These are phyloP conservation scores for Lodderomyces oxycetoniae DNA, from an alignment of 1,139 yeast genomes.

Conservation along the genomic window DNA sequence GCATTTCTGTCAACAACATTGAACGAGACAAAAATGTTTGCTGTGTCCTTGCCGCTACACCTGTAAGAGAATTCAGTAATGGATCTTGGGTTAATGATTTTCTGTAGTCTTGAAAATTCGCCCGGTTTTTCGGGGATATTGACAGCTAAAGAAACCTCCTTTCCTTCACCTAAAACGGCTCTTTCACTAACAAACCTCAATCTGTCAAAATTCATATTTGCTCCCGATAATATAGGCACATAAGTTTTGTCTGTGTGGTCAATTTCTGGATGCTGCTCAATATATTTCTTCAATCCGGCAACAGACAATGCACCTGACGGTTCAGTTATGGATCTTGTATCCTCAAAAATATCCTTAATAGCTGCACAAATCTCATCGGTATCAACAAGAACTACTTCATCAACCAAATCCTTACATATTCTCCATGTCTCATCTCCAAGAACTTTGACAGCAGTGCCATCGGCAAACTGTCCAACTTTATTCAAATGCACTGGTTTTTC, in stretches of 20 bases:
- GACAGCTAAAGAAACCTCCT: conserved; percentile 86
- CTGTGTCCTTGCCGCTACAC: conserved; percentile 49
- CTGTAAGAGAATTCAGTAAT: conserved; percentile 95
- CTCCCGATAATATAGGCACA: conserved; percentile 88
- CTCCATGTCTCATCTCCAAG: conserved; percentile 91
- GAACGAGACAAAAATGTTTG: conserved; percentile 85
- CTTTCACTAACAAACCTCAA: conserved; percentile 96
- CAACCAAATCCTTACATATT: conserved; percentile 71
- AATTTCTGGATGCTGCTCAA: conserved; percentile 58
- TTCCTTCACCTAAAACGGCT: conserved; percentile 96
- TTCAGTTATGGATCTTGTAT: conserved; percentile 88
- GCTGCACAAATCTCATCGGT: conserved; percentile 99
- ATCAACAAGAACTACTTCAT: conserved; percentile 79
- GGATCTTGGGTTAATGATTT: conserved; percentile 74
- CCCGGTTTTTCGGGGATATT: conserved; percentile 93
- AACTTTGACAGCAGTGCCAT: conserved; percentile 94
- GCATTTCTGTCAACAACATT: conserved; percentile 68
- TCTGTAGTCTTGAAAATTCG: conserved; percentile 72
- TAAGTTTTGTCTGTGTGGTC: conserved; percentile 72
- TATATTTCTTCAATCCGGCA: conserved; percentile 87
- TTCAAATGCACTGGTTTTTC: conserved; percentile 53
- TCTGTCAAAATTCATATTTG: conserved; percentile 97
- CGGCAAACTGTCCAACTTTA: conserved; percentile 97
- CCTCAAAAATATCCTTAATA: conserved; percentile 92
- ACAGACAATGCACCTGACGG: conserved; percentile 97